These are phyloP conservation scores for Paratrypanosoma confusum DNA, from an alignment of 208 protist species.

Conservation along the genomic window DNA sequence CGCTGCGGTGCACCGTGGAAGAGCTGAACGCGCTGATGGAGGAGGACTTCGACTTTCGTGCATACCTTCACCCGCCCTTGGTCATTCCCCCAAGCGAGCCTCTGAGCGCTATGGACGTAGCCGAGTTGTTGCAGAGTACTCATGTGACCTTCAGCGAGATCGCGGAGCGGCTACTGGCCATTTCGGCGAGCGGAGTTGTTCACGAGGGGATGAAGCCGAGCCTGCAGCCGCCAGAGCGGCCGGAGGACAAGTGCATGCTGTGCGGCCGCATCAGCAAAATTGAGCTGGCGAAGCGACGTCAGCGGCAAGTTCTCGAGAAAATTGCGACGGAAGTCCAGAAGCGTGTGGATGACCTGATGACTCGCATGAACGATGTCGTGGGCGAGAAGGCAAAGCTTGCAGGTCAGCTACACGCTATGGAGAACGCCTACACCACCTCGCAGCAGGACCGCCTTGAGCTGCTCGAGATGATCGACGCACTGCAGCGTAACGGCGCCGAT, in stretches of 20 bases:
- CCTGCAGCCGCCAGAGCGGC: constrained; percentile 44
- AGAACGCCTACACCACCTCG: no score
- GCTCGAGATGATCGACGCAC: no score
- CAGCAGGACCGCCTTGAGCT: no score
- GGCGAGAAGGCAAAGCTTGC: no score
- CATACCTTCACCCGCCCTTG: constrained; percentile 42
- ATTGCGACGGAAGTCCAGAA: constrained; percentile 63
- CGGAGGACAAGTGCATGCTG: constrained; percentile 54
- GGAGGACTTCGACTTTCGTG: constrained; percentile 53
- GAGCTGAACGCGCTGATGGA: constrained; percentile 76
- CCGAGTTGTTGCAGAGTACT: constrained; percentile 65
- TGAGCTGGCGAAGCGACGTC: constrained; percentile 32
- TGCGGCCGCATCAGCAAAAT: constrained; percentile 55
- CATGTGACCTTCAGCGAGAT: constrained; percentile 53
- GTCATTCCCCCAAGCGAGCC: no score
- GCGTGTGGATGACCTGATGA: constrained; percentile 51
- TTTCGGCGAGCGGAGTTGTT: constrained; percentile 45
- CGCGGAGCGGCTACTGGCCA: constrained; percentile 47
- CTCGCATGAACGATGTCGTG: no score
- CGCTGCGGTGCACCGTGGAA: constrained; percentile 34
- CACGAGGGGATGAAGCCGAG: constrained; percentile 42
- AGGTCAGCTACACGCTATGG: no score
- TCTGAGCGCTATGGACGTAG: constrained; percentile 38
- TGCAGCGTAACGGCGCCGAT: no score
- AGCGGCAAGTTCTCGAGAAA: constrained; percentile 40